Percentiles rank a stretch among this genome's conserved stretches.
Conservation (phyloP, 2,329 filamentous ascomycete species). For the Diplodia intermedia region DNA sequence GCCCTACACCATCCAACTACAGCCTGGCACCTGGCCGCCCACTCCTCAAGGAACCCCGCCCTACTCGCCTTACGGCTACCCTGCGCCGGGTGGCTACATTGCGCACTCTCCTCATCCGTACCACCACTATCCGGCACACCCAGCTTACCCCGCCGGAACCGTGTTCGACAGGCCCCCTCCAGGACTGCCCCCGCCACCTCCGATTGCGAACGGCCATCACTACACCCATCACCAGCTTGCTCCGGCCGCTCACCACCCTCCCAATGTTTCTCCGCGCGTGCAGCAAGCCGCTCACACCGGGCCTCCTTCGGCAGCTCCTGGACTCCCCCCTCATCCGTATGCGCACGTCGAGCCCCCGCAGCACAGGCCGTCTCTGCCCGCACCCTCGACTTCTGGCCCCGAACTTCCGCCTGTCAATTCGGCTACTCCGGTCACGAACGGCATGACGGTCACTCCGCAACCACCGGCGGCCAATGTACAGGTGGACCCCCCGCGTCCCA, state of each 20-base stretch:
- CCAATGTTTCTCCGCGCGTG: constrained; percentile 48
- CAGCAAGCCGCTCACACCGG: constrained; percentile 51
- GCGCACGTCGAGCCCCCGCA: constrained; percentile 35
- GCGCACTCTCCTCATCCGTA: constrained; percentile 31
- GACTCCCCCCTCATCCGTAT: constrained; percentile 48
- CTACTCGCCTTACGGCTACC: constrained; percentile 46
- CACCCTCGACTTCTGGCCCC: constrained; percentile 36
- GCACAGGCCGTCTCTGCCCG: constrained; percentile 14
- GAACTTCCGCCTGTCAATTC: constrained; percentile 45
- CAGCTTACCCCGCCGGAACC: constrained; percentile 38
- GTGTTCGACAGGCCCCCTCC: constrained; percentile 49
- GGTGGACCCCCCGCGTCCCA: constrained; percentile 47
- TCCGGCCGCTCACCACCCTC: constrained; percentile 41
- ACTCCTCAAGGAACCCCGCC: constrained; percentile 52
- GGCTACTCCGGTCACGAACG: constrained; percentile 35
- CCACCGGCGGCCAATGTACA: constrained; percentile 40
- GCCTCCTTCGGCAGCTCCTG: constrained; percentile 54
- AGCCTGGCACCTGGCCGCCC: constrained; percentile 50
- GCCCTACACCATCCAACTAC: constrained; percentile 51
- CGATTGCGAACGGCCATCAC: constrained; percentile 43
- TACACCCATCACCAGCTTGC: constrained; percentile 36
- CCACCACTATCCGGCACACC: constrained; percentile 20
- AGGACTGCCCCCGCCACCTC: constrained; percentile 49
- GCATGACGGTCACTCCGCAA: constrained; percentile 32
- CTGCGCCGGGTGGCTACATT: constrained; percentile 25